Base-by-base conservation (phyloP, 75 land plant genomes). In the Chamaecyparis obtusa region DNA sequence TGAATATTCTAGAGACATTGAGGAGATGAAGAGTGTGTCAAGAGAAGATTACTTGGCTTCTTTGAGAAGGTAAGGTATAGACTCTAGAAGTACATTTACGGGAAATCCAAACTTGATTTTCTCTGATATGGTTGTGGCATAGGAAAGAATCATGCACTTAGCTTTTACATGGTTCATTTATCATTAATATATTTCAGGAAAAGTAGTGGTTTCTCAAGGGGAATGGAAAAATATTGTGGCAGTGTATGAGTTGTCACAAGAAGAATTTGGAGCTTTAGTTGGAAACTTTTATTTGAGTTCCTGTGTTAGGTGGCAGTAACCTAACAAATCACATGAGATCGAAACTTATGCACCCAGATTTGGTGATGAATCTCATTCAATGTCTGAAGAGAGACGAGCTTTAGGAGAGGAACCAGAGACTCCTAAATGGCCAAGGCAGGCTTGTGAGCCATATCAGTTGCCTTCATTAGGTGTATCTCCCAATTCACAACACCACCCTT, bases 41-140 rank as follows among this genome's bases (percentile, higher is more conserved):
- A 94, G 98, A 90, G 99, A 98, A 86, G 99, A 98, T 41, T 98
- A 95, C 83, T 94, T 98, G 81, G 99, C 97, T 13, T 94, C 97
- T 86, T 93, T 98, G 24, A 86, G 99, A 86, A 94, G 98, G 98
- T 92, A 86, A 67, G 72, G 33, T 39, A n/a, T n/a, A n/a, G n/a
- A n/a, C n/a, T n/a, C 3, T 4, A 39, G 0, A 43, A 41, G 21
- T 84, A 60, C 76, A 24, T 32, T 32, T 24, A 8, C 14, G 54
- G 84, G 9, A 84, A 13, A 83, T 3, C 64, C 21, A 71, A 60
- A 16, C 36, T 76, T 15, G 54, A 30, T 51, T 41, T 46, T 5
- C 57, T 82, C 86, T 9, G 90, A 88, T 56, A 75, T 83, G 51
- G 51, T 41, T 4, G 78, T 35, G 15, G 80, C 83, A 21, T 87